Evolutionary conservation across 306 rosid species (phyloP), one percentile per base, ranked within the genome.

Genomic region (Herpetospermum pedunculosum): DNA sequence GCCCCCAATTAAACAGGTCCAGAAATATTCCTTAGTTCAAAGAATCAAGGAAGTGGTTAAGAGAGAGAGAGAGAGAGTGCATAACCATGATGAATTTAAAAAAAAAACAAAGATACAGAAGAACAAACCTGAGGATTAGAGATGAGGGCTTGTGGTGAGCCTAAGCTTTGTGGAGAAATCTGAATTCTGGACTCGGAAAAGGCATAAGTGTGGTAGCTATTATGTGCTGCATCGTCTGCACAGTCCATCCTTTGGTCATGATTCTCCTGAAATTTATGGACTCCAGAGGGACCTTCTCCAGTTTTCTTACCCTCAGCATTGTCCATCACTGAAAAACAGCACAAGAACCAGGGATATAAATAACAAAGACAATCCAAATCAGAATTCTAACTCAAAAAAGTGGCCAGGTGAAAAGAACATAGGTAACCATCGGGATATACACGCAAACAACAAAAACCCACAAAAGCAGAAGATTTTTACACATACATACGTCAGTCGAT

Each of bases 251-350:
- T 76, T 64, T 81, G 87, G 73, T 74, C 84, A 69, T 46, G 35
- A 34, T 76, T 65, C 2, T 70, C 84, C 3, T 75, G 84, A 69
- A 38, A 63, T 63, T 73, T 81, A 15, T 72, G 75, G 49, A 50
- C 84, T 58, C 84, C 84, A 78, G 89, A 86, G 83, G 77, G 72
- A 49, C 83, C 86, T 76, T 80, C 85, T 71, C 78, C 82, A 65
- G 76, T 80, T 48, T 79, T 76, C 70, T 76, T 78, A 70, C 30
- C 75, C 44, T 82, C 62, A 40, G 76, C 70, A 85, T 79, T 86
- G 21, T 87, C 85, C 91, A 87, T 88, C 77, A 81, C 82, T 65
- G 70, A 37, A 71, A 64, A n/a, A 54, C 10, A 28, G 71, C 30
- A 75, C 8, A 58, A 23, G 41, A 76, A 75, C 73, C 49, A 67